Base-by-base conservation (phyloP, 805 yeast genomes). In the Scheffersomyces stipitis region DNA sequence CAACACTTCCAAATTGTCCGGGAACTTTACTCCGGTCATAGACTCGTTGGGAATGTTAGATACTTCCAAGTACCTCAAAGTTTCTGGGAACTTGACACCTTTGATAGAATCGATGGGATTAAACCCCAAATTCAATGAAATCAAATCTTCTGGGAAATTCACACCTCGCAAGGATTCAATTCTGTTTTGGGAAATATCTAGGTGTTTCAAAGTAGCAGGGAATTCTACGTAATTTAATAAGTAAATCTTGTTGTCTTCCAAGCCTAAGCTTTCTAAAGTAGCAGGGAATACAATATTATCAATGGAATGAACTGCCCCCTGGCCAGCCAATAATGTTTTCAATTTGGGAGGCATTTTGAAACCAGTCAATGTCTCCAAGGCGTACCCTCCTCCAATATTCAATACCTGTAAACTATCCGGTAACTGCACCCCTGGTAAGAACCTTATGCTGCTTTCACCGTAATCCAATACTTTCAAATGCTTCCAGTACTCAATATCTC, bases 11-110 rank as follows among this genome's bases (percentile, higher is more conserved):
- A 63, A 46, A 52, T 49, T 56, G 36, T 69, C 75, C 1, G 75
- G 75, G 34, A 69, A 67, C 40, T 65, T 69, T n/a, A 69, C 58
- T 1, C 74, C 72, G 0, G 73, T 62, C 75, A 69, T 69, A 7
- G 70, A 59, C 43, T 69, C 75, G 42, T 68, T 69, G 3, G 75
- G 74, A 6, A 69, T 59, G 36, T 66, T 64, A 5, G 73, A 66
- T 8, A 66, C 40, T 41, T 69, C 75, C 44, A 69, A 52, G 41
- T 57, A 56, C 30, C 51, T 51, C 24, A 69, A 42, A 16, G 44
- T 37, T 10, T 68, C 73, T 4, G 74, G 74, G 30, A 69, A 67
- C 35, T 58, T 60, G 14, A 54, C 63, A 7, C 72, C 71, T 41
- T 66, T 63, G 27, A 69, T 56, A 28, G 66, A 62, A 33, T 69